Conservation (phyloP, 352 stramenopile species). For the Globisporangium polare region DNA sequence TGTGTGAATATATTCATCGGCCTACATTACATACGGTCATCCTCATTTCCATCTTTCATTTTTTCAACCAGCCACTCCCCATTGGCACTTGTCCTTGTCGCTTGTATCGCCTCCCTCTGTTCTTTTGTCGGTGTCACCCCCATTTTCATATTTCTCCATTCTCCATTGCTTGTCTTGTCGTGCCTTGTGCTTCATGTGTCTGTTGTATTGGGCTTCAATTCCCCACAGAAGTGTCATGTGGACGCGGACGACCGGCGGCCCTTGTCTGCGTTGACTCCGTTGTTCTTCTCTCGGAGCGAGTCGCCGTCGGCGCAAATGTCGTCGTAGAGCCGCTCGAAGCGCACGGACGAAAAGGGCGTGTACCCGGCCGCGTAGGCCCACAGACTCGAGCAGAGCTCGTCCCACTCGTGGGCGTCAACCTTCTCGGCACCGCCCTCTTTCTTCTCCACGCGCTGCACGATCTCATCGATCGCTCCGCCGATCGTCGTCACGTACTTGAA, state of each 20-base stretch:
- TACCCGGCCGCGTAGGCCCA: slow-evolving; percentile 77
- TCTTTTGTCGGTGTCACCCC: neutral
- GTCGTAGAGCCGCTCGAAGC: slow-evolving; percentile 85
- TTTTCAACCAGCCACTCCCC: neutral
- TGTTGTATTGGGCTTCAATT: neutral
- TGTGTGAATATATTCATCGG: slow-evolving; percentile 15
- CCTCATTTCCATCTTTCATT: slow-evolving; percentile 1
- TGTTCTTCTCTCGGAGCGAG: slow-evolving; percentile 22
- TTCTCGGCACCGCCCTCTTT: slow-evolving; percentile 12
- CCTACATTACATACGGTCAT: slow-evolving; percentile 16
- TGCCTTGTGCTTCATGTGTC: neutral
- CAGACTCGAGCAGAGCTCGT: slow-evolving; percentile 74
- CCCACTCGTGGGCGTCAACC: slow-evolving; percentile 32
- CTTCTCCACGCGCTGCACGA: slow-evolving; percentile 47
- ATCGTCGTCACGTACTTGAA: slow-evolving; percentile 85
- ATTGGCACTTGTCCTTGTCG: neutral
- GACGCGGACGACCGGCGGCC: slow-evolving; percentile 1
- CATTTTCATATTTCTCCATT: neutral
- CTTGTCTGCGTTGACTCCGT: neutral
- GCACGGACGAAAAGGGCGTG: slow-evolving; percentile 67
- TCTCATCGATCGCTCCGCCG: slow-evolving; percentile 71
- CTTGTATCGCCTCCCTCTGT: neutral
- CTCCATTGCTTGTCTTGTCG: neutral
- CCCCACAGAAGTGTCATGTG: slow-evolving; percentile 16
- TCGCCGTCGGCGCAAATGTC: slow-evolving; percentile 77